Percentiles rank a stretch among this genome's conserved stretches.
phyloP scores from a whole-genome alignment of 2,329 filamentous ascomycete genomes.

The Raffaelea deltoideospora region DNA sequence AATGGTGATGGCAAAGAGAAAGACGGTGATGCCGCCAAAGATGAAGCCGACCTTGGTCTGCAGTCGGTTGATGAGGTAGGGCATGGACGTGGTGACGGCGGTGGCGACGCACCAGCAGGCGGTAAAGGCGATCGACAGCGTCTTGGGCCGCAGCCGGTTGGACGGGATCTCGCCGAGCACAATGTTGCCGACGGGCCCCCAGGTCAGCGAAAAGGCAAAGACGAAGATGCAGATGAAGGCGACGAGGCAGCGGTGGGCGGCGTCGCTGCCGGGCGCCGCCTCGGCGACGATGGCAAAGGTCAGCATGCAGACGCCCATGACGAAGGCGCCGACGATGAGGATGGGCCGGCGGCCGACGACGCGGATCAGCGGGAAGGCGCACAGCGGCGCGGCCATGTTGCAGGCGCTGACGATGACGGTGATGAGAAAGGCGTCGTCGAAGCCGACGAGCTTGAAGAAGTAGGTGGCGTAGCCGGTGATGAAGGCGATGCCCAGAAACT shows the following conservation, averaged over 20 bases:
- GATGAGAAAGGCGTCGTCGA: slow-evolving; percentile 11
- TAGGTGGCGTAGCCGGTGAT: slow-evolving; percentile 11
- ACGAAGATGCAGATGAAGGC: slow-evolving; percentile 11
- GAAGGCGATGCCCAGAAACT: slow-evolving; percentile 11
- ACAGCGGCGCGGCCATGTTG: slow-evolving; percentile 5
- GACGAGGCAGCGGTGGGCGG: slow-evolving; percentile 9
- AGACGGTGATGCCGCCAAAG: background rate
- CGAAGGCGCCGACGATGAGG: slow-evolving; percentile 4
- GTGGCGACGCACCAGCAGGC: no score
- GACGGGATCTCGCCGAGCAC: no score
- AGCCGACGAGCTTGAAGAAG: slow-evolving; percentile 13
- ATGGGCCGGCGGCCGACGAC: slow-evolving; percentile 8
- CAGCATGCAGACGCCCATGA: slow-evolving; percentile 6
- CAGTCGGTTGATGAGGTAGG: no score
- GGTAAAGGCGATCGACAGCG: no score
- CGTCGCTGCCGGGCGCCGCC: slow-evolving; percentile 2
- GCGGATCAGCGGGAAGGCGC: slow-evolving; percentile 6
- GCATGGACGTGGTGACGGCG: no score
- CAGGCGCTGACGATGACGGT: slow-evolving; percentile 9
- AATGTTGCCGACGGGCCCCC: no score
- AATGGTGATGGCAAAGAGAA: background rate
- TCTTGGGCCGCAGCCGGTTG: no score
- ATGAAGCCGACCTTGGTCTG: no score
- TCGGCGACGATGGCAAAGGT: slow-evolving; percentile 8
- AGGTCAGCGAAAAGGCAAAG: no score